Evolutionary conservation across 805 yeast genomes (phyloP), one percentile per base, ranked within the genome.

Genomic region (Geotrichum ghanense): DNA sequence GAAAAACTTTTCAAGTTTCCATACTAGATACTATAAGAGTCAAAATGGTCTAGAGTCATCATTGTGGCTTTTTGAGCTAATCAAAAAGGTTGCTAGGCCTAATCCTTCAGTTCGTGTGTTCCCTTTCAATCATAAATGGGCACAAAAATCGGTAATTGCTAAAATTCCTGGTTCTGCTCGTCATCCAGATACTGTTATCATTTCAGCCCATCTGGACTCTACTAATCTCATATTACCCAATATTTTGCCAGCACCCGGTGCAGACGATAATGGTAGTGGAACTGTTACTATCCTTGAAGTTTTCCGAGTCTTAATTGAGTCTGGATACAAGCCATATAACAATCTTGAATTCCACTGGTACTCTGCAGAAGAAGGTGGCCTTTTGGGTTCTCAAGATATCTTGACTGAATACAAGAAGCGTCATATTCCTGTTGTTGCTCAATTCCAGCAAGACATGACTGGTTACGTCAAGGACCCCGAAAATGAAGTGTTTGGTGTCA

Each of bases 381-480:
- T 86, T 47, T 68, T 85, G 45, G 97, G 97, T 1, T 86, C 95
- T 3, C 72, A 78, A 52, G 95, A 84, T 51, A 75, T 90, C 9
- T 85, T 84, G 62, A 63, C 74, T 7, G 62, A 66, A 22, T 83
- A 83, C 58, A 59, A 66, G 9, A 54, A 60, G 16, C 56, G 68
- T n/a, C 66, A 68, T 24, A 66, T 65, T 42, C 67, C 72, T 5
- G 87, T 90, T 20, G 74, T 79, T 24, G 88, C 89, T 3, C 82
- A 88, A 92, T 68, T 90, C 35, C 96, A 90, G 64, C 95, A 87
- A 61, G 98, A 90, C 61, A 89, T 89, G 95, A 83, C 95, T 2
- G 96, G 95, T 0, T 86, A 71, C 58, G 74, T 81, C 2, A 68
- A 70, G 26, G 74, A 71, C 39, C 67, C 79, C 37, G 58, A 65